Conservation (phyloP, 2,329 filamentous ascomycete genomes). For the Cercospora nicotianae region DNA sequence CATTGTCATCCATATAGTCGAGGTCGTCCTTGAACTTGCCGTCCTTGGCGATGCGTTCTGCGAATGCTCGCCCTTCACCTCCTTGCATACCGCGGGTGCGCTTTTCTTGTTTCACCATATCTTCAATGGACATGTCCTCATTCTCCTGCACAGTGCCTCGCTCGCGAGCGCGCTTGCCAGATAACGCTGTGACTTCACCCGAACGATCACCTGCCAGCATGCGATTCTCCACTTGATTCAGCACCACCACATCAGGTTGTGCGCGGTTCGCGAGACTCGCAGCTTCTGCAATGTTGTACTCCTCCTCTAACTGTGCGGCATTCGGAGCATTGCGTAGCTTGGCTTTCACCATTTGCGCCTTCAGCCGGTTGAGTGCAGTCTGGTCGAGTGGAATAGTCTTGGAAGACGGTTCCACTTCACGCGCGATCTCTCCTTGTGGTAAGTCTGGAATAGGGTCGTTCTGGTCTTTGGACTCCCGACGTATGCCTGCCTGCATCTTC, state of each 20-base stretch:
- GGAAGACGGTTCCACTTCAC: constrained; percentile 54
- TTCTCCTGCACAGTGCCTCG: constrained; percentile 85
- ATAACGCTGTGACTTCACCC: constrained; percentile 73
- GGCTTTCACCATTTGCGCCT: constrained; percentile 94
- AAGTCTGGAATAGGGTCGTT: constrained; percentile 32
- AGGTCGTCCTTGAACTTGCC: constrained; percentile 86
- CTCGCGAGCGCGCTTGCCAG: constrained; percentile 79
- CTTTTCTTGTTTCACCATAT: constrained; percentile 94
- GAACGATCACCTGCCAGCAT: constrained; percentile 76
- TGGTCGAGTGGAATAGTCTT: constrained; percentile 64
- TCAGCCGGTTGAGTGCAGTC: constrained; percentile 81
- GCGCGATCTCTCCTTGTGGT: constrained; percentile 59
- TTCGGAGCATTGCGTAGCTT: constrained; percentile 78
- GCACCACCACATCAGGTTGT: constrained; percentile 70
- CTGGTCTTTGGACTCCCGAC: constrained; percentile 39
- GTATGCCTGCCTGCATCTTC: constrained; percentile 59
- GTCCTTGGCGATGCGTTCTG: constrained; percentile 93
- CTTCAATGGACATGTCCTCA: constrained; percentile 91
- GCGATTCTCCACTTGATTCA: constrained; percentile 85
- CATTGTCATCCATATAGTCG: constrained; percentile 98
- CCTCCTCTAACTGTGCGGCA: constrained; percentile 71
- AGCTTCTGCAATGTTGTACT: constrained; percentile 76
- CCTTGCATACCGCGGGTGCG: constrained; percentile 69
- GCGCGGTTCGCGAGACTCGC: constrained; percentile 56
- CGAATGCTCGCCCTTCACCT: constrained; percentile 76